Percentiles rank a stretch among this genome's conserved stretches.
Conservation (phyloP, 2,329 filamentous ascomycete genomes). For the Colletotrichum limetticola region DNA sequence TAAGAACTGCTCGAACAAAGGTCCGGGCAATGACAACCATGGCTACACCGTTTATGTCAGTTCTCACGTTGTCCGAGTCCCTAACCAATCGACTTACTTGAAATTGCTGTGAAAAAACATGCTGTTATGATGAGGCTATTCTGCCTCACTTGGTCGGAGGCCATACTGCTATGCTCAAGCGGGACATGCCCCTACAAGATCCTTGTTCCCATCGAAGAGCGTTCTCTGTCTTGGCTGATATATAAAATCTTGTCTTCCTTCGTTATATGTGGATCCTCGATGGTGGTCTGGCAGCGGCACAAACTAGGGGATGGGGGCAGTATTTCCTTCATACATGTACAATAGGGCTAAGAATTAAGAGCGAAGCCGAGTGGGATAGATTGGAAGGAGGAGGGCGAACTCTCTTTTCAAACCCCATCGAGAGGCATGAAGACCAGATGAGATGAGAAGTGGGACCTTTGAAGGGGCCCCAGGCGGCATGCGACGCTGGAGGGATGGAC, state of each 20-base stretch:
- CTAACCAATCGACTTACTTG: slow-evolving; percentile 25
- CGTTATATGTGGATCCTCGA: not conserved
- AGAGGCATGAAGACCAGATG: slow-evolving; percentile 10
- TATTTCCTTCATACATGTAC: not conserved
- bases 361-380: not conserved
- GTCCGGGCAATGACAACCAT: slow-evolving; percentile 33
- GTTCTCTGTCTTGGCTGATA: not conserved
- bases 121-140: slow-evolving; percentile 35
- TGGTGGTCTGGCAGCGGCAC: not conserved
- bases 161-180: slow-evolving; percentile 31
- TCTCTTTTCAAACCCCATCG: slow-evolving; percentile 15
- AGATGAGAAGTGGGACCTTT: slow-evolving; percentile 4
- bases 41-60: slow-evolving; percentile 10
- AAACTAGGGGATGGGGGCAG: not conserved
- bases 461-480: slow-evolving; percentile 11
- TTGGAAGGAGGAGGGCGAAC: not conserved
- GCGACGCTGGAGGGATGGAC: slow-evolving; percentile 17
- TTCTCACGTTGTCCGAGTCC: too few relatives aligned
- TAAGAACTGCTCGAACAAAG: slow-evolving; percentile 31
- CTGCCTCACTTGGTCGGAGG: slow-evolving; percentile 36
- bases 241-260: not conserved
- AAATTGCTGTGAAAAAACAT: slow-evolving; percentile 33
- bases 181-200: not conserved
- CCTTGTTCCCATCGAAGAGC: not conserved
- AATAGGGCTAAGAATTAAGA: not conserved